Conservation (phyloP, 257 asterid genomes). For the Pogostemon cablin region DNA sequence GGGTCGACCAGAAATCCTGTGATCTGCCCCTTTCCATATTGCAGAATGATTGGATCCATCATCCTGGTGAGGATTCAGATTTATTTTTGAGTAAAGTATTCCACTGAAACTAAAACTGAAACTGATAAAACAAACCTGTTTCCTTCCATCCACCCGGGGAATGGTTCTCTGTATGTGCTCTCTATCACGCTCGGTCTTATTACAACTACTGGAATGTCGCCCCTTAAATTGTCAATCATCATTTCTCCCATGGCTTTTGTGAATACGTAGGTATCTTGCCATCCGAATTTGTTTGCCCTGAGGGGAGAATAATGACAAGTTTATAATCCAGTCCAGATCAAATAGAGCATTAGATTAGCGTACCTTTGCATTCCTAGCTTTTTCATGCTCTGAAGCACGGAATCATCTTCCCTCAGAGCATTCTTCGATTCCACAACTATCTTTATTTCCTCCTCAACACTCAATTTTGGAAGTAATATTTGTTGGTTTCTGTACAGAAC, state of each 20-base stretch:
- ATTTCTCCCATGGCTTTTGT: slow-evolving; percentile 99
- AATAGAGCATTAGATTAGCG: neutral
- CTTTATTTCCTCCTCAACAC: slow-evolving; percentile 81
- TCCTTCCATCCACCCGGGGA: slow-evolving; percentile 99
- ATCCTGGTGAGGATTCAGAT: slow-evolving; percentile 53
- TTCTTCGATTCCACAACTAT: slow-evolving; percentile 66
- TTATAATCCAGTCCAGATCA: no score
- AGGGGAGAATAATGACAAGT: no score
- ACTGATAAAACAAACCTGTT: slow-evolving; percentile 62
- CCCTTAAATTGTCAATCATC: slow-evolving; percentile 81
- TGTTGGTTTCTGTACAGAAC: slow-evolving; percentile 40
- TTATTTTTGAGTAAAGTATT: neutral
- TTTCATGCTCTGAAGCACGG: slow-evolving; percentile 66
- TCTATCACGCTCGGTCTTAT: slow-evolving; percentile 95
- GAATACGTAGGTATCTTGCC: slow-evolving; percentile 97
- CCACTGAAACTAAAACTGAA: neutral
- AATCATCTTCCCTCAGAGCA: slow-evolving; percentile 44
- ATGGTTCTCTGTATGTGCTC: slow-evolving; percentile 95
- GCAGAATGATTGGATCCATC: slow-evolving; percentile 95
- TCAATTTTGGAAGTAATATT: slow-evolving; percentile 46
- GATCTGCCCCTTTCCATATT: slow-evolving; percentile 91
- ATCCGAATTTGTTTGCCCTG: slow-evolving; percentile 96
- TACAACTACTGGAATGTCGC: slow-evolving; percentile 80
- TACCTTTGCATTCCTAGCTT: slow-evolving; percentile 85
- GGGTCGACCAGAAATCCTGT: slow-evolving; percentile 94